Percentiles rank a stretch among this genome's conserved stretches.
phyloP scores from a whole-genome alignment of 2,329 filamentous ascomycete species.

The Colletotrichum liaoningense region DNA sequence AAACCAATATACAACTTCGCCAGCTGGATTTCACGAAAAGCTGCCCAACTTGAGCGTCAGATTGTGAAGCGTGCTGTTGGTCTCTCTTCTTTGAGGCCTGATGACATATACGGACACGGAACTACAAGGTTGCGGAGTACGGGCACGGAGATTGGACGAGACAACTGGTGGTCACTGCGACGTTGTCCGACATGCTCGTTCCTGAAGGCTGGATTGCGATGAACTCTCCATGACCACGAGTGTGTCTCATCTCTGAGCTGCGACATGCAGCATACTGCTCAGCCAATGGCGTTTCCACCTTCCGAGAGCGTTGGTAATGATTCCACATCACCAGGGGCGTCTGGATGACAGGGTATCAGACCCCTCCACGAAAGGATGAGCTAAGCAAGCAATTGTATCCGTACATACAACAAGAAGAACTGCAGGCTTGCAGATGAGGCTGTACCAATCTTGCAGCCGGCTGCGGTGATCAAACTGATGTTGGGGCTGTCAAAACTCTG shows the following conservation, averaged over 20 bases:
- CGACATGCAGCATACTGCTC: constrained; percentile 27
- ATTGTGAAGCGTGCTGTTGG: background rate
- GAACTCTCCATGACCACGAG: constrained; percentile 13
- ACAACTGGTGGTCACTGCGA: constrained; percentile 2
- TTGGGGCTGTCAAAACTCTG: background rate
- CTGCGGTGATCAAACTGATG: background rate
- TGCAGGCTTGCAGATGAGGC: constrained; percentile 5
- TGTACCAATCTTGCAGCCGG: background rate
- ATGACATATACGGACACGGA: background rate
- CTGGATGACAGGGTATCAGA: constrained; percentile 18
- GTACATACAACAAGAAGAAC: background rate
- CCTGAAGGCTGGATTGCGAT: constrained; percentile 1
- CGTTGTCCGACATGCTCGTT: constrained; percentile 1
- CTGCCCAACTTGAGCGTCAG: background rate
- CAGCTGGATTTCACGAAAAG: background rate
- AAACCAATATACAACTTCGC: background rate
- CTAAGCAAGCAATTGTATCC: constrained; percentile 12
- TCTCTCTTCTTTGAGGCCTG: background rate
- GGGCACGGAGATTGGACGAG: background rate
- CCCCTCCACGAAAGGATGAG: constrained; percentile 7
- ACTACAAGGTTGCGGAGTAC: background rate
- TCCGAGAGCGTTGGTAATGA: constrained; percentile 13
- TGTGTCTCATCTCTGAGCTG: constrained; percentile 23
- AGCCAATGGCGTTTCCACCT: constrained; percentile 15
- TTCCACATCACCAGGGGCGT: constrained; percentile 29